These are phyloP conservation scores for Cyberlindnera misumaiensis DNA, from an alignment of 805 yeast genomes.

Conservation along the genomic window DNA sequence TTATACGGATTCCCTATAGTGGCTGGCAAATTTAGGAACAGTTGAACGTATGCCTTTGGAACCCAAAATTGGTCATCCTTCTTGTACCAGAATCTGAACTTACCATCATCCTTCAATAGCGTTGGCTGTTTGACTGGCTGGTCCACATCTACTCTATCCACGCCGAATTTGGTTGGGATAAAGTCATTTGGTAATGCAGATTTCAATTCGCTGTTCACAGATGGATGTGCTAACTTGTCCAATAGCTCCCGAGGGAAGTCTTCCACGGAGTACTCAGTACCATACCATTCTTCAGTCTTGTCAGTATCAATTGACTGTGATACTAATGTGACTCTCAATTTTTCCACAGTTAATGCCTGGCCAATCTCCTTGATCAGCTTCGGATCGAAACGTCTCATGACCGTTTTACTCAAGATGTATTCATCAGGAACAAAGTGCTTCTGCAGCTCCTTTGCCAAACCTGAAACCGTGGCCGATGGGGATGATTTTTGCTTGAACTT, in stretches of 20 bases:
- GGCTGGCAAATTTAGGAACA: conserved; percentile 60
- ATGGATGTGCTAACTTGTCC: conserved; percentile 26
- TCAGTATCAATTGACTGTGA: conserved; percentile 46
- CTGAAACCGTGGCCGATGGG: conserved; percentile 68
- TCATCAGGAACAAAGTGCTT: conserved; percentile 55
- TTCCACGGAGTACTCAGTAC: conserved; percentile 62
- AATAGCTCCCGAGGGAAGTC: conserved; percentile 36
- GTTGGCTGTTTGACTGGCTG: conserved; percentile 47
- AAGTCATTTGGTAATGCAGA: conserved; percentile 75
- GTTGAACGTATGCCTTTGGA: conserved; percentile 72
- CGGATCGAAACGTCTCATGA: conserved; percentile 55
- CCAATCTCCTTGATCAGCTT: conserved; percentile 44
- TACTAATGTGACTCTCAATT: conserved; percentile 52
- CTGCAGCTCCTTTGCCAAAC: conserved; percentile 55
- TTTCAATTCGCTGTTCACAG: conserved; percentile 33
- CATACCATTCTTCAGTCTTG: conserved; percentile 77
- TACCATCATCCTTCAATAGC: conserved; percentile 45
- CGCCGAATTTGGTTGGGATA: conserved; percentile 71
- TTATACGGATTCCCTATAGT: conserved; percentile 52
- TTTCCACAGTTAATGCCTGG: conserved; percentile 44
- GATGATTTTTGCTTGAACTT: conserved; percentile 73
- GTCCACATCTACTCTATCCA: conserved; percentile 36
- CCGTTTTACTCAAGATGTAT: conserved; percentile 47
- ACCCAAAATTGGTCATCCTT: conserved; percentile 84
- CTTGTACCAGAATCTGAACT: conserved; percentile 74